Percentiles rank a stretch among this genome's conserved stretches.
Conservation (phyloP, 2,329 filamentous ascomycete genomes). For the Sclerotinia nivalis region DNA sequence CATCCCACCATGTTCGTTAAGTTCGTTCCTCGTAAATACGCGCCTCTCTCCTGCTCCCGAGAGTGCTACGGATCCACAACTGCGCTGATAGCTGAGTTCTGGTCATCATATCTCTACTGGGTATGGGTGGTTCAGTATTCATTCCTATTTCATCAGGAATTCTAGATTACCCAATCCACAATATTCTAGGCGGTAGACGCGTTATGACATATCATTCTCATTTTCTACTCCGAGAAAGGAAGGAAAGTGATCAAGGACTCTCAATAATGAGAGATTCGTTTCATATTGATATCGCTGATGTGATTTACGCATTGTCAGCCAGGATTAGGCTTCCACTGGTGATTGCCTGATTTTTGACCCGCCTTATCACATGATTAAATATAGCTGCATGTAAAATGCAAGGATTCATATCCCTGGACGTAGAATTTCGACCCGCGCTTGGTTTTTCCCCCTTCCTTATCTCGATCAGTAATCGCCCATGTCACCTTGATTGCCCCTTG, state of each 20-base stretch:
- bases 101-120: neutral
- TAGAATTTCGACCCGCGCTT: conserved; percentile 11
- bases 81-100: neutral
- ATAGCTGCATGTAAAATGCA: conserved; percentile 25
- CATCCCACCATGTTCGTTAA: neutral
- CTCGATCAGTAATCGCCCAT: conserved; percentile 1
- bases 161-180: neutral
- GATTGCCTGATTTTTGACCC: conserved; percentile 13
- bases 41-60: conserved; percentile 9
- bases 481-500: neutral
- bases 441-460: conserved; percentile 5
- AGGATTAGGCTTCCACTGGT: conserved; percentile 5
- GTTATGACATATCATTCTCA: neutral
- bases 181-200: conserved; percentile 11
- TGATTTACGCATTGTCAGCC: conserved; percentile 1
- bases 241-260: neutral
- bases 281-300: neutral
- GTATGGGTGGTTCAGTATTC: neutral
- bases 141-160: neutral
- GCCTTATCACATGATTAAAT: conserved; percentile 27
- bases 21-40: conserved; percentile 7
- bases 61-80: conserved; percentile 3
- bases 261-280: neutral
- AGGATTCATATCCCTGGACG: conserved; percentile 24
- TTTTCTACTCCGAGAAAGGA: neutral